Evolutionary conservation across 345 rosid genomes (phyloP), one percentile per base, ranked within the genome.

Genomic region (Moringa oleifera): DNA sequence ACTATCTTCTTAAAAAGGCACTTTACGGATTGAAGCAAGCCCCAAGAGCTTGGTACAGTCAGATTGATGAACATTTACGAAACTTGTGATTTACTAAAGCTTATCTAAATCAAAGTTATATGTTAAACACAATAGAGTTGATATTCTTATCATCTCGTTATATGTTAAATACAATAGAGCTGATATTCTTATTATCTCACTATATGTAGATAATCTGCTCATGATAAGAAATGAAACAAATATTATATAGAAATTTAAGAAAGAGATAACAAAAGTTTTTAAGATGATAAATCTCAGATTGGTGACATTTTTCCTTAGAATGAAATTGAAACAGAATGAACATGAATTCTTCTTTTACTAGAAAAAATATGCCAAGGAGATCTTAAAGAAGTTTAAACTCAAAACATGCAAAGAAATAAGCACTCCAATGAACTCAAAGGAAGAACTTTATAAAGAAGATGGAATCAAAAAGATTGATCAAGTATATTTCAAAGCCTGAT

Each of bases 11-110:
- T 0, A 66, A 51, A 16, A 66, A 66, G 25, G 57, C 51, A 12
- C 51, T 66, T 0, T 59, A 67, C 15, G 54, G 71, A 0, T 17
- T 67, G 53, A 64, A 64, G 23, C 61, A 64, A 46, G 61, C 68
- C 51, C 70, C 31, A 20, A 51, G 62, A 47, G 70, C 70, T 57
- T 66, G 63, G 63, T 66, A 66, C 18, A 66, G 37, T 4, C 20
- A 31, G 2, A 67, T 67, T 25, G 65, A 59, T 52, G 54, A 53
- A 7, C 55, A 57, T n/a, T 24, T 56, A 56, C 22, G 2, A 23
- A 66, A 33, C 28, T n/a, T 57, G 22, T 62, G 62, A n/a, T 66
- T 63, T 31, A 15, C 18, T 2, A 63, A 52, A 61, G 36, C n/a
- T n/a, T 20, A 12, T 20, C 25, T 53, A 6, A n/a, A 54, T 53